Evolutionary conservation across 2,329 filamentous ascomycete genomes (phyloP), one percentile per base, ranked within the genome.

Genomic region (Arthrobotrys musiformis): DNA sequence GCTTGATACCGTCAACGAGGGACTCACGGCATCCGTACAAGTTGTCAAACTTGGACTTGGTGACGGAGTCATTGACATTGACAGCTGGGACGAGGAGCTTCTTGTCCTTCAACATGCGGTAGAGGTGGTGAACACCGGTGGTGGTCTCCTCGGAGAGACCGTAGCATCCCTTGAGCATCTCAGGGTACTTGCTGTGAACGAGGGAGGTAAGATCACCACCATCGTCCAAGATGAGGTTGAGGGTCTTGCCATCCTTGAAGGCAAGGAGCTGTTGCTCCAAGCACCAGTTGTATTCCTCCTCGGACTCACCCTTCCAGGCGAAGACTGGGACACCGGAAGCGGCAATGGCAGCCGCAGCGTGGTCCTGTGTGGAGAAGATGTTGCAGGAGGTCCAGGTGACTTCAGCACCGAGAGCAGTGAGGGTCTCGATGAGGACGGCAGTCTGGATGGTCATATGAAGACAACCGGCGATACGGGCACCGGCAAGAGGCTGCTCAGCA

Each of bases 31-130:
- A 98, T 84, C 95, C 94, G 90, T 98, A 99, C 81, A 98, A 88
- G 91, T 99, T 99, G 90, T 98, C 95, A 85, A 99, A 99, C 90
- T 99, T 99, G 87, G 93, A 97, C 91, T 98, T 99, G 86, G 95
- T 99, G 84, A 99, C 94, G 77, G 92, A 94, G 90, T 99, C 94
- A 88, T 99, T 98, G 89, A 99, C 94, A 86, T 99, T 99, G 91
- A 98, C 93, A 86, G 94, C 89, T 81, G 95, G 95, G 81, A 97
- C 92, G 79, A 97, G 91, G 80, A 98, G 93, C 86, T 90, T 89
- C 85, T 89, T 89, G 82, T 92, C 90, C 90, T 95, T 97, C 85
- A 98, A 87, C 94, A 97, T 97, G 84, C 90, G 90, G 92, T 98
- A 99, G 79, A 99, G 90, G 89, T 98, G 94, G 92, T 98, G 95